These are phyloP conservation scores for Mrakia gelida DNA, from an alignment of 768 basidiomycete genomes.

Conservation along the genomic window DNA sequence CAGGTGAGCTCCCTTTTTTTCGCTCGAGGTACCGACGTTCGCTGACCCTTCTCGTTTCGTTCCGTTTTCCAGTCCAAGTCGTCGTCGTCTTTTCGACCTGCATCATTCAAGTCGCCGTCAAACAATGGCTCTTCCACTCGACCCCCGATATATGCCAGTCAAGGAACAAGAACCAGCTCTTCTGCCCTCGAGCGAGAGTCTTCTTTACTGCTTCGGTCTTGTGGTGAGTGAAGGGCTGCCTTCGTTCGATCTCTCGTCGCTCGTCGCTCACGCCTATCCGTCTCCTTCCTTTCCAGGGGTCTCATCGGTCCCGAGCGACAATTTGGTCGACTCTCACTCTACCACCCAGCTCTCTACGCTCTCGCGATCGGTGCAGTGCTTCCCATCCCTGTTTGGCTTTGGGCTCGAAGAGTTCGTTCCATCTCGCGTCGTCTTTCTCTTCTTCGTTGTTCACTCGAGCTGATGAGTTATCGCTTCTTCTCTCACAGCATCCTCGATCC, in stretches of 20 bases:
- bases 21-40: not conserved
- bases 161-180: conserved; percentile 40
- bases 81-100: conserved; percentile 41
- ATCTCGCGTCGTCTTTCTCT: not conserved
- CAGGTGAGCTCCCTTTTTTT: conserved; percentile 42
- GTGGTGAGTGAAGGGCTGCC: conserved; percentile 57
- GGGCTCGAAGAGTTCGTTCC: conserved; percentile 53
- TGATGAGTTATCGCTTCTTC: not conserved
- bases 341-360: conserved; percentile 67
- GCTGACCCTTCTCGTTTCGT: not conserved
- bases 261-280: not conserved
- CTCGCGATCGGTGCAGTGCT: conserved; percentile 72
- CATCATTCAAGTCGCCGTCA: conserved; percentile 47
- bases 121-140: conserved; percentile 44
- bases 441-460: not conserved
- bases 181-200: conserved; percentile 81
- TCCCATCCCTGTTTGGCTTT: conserved; percentile 83
- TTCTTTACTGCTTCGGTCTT: conserved; percentile 86
- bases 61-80: conserved; percentile 45
- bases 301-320: conserved; percentile 50
- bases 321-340: conserved; percentile 55
- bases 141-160: conserved; percentile 48
- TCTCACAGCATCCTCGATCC: conserved; percentile 59
- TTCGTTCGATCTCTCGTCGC: not conserved
- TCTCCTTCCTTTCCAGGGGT: conserved; percentile 46